phyloP scores from a whole-genome alignment of 2,329 filamentous ascomycete species.

The Aschersonia sp. region DNA sequence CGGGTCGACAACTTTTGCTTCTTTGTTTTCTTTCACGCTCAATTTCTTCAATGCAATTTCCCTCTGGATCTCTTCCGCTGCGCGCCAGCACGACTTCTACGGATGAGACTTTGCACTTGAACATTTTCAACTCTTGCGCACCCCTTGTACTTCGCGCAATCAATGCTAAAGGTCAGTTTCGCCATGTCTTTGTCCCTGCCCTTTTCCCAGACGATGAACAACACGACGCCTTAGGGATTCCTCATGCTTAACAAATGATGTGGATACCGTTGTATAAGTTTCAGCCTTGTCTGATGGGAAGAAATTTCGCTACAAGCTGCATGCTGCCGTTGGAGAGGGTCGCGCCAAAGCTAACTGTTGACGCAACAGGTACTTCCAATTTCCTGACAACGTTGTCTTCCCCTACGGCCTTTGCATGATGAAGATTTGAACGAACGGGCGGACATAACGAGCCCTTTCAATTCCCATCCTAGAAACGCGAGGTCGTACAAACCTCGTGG shows the following conservation, averaged over 20 bases:
- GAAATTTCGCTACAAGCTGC: slow-evolving; percentile 7
- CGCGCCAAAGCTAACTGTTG: neutral
- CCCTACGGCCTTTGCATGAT: slow-evolving; percentile 29
- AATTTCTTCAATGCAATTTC: too few species aligned
- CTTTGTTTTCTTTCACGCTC: too few species aligned
- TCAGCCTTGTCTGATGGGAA: slow-evolving; percentile 54
- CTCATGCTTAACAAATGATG: slow-evolving; percentile 53
- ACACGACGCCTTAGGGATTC: slow-evolving; percentile 49
- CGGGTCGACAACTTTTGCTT: too few species aligned
- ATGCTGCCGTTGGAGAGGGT: neutral
- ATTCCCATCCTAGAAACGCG: slow-evolving; percentile 33
- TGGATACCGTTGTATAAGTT: slow-evolving; percentile 47
- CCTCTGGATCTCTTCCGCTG: too few species aligned
- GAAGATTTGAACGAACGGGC: slow-evolving; percentile 57
- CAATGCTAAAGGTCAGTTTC: too few species aligned
- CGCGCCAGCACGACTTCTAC: too few species aligned
- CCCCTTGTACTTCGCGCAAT: too few species aligned
- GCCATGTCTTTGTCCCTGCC: neutral
- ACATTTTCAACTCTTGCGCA: too few species aligned
- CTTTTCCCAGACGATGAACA: slow-evolving; percentile 36
- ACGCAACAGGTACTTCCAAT: slow-evolving; percentile 25
- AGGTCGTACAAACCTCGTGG: slow-evolving; percentile 49
- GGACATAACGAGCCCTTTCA: slow-evolving; percentile 46
- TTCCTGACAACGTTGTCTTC: neutral
- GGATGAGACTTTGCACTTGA: too few species aligned